These are phyloP conservation scores for Podospora tetraspora DNA, from an alignment of 495 filamentous ascomycete genomes.

Conservation along the genomic window DNA sequence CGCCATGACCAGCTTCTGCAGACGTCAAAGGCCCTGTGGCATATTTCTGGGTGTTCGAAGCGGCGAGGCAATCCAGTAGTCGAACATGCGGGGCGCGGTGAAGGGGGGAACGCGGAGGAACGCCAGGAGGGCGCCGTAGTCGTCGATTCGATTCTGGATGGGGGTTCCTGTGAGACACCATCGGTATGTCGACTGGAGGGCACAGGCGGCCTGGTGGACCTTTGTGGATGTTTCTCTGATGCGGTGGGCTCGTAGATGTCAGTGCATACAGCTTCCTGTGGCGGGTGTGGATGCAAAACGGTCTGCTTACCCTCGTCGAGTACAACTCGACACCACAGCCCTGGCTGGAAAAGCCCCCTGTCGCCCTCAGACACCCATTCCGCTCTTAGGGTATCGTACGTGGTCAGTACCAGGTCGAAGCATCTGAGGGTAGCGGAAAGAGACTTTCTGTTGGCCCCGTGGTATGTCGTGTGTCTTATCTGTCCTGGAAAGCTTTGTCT, in stretches of 20 bases:
- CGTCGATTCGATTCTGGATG: conserved; percentile 13
- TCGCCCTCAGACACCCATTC: background rate
- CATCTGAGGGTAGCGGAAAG: background rate
- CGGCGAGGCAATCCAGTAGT: conserved; percentile 1
- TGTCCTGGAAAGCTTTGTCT: conserved; percentile 1
- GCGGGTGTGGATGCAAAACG: background rate
- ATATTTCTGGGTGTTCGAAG: background rate
- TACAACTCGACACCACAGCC: conserved; percentile 12
- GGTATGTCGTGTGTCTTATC: conserved; percentile 2
- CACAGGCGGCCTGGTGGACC: conserved; percentile 13
- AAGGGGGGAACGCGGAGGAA: conserved; percentile 21
- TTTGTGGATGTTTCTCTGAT: conserved; percentile 12
- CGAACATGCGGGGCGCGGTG: conserved; percentile 14
- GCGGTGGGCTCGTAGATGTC: conserved; percentile 11
- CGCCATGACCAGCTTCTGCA: background rate
- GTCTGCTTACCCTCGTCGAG: conserved; percentile 14
- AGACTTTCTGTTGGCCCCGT: background rate
- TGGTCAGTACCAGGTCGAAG: conserved; percentile 6
- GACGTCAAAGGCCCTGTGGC: background rate
- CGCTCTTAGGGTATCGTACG: conserved; percentile 9
- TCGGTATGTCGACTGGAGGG: conserved; percentile 23
- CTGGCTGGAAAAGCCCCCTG: background rate
- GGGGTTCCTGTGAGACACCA: conserved; percentile 17
- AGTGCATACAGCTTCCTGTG: no score
- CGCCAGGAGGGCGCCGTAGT: conserved; percentile 7